Percentiles rank a stretch among this genome's conserved stretches.
phyloP scores from a whole-genome alignment of 75 land plant species.

The Chamaecyparis obtusa region DNA sequence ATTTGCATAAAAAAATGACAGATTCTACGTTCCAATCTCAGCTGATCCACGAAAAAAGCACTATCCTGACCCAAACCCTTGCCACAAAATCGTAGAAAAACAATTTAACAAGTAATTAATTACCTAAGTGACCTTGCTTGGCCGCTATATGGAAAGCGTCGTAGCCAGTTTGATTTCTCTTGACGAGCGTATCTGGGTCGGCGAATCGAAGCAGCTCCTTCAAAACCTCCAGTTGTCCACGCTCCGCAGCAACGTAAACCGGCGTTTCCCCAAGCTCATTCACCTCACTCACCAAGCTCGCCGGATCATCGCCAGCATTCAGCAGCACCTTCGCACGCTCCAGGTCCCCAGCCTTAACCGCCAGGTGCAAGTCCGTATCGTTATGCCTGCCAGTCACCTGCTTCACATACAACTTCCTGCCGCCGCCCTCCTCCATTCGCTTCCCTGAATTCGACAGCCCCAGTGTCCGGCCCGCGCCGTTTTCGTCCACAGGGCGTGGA shows the following conservation, averaged over 20 bases:
- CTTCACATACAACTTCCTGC: constrained; percentile 62
- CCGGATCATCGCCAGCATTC: constrained; percentile 8
- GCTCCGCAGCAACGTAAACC: constrained; percentile 47
- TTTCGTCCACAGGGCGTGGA: constrained; percentile 20
- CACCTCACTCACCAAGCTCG: constrained; percentile 44
- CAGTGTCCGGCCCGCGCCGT: constrained; percentile 23
- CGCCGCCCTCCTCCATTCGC: constrained; percentile 13
- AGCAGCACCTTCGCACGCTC: constrained; percentile 55
- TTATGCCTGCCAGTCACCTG: constrained; percentile 69
- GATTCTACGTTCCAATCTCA: background rate
- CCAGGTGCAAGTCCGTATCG: constrained; percentile 66
- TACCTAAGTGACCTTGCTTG: constrained; percentile 52
- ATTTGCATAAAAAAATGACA: background rate
- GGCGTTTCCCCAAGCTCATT: constrained; percentile 69
- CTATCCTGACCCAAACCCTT: background rate
- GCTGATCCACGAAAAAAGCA: background rate
- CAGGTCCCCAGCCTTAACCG: constrained; percentile 28
- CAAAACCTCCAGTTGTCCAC: constrained; percentile 52
- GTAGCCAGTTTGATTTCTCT: constrained; percentile 42
- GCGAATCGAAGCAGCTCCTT: constrained; percentile 50
- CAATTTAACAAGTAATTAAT: background rate
- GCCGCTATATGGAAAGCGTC: constrained; percentile 59
- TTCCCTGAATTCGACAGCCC: constrained; percentile 52
- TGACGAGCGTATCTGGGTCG: constrained; percentile 26
- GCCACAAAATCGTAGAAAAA: background rate